Conservation (phyloP, 2,329 filamentous ascomycete species). For the Escovopsis weberi region DNA sequence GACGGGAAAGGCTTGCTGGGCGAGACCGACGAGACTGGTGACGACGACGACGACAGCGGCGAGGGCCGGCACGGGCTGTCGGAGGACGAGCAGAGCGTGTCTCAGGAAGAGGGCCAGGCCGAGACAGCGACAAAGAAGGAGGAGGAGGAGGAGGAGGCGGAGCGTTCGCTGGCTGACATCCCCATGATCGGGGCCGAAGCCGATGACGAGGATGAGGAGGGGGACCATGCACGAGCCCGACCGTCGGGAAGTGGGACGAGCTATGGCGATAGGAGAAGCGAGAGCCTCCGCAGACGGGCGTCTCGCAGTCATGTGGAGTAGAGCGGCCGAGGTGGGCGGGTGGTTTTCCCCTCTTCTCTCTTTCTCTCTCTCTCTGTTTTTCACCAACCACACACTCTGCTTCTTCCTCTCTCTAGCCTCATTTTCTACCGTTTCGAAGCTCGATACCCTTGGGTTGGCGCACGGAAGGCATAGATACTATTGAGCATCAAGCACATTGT, state of each 20-base stretch:
- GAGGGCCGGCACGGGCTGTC: constrained; percentile 20
- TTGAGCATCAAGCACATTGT: too few species aligned
- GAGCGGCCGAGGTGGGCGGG: background rate
- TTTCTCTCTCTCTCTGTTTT: background rate
- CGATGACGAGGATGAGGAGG: constrained; percentile 29
- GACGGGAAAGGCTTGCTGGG: constrained; percentile 2
- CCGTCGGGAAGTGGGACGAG: constrained; percentile 43
- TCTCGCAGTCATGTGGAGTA: constrained; percentile 13
- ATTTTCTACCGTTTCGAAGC: background rate
- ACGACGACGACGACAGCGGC: constrained; percentile 14
- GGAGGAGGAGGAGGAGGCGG: constrained; percentile 13
- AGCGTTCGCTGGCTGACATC: constrained; percentile 18
- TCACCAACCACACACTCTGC: too few species aligned
- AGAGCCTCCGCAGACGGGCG: constrained; percentile 17
- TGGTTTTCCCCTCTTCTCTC: background rate
- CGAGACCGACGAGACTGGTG: constrained; percentile 5
- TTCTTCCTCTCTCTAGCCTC: background rate
- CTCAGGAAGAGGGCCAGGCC: constrained; percentile 25
- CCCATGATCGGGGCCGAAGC: constrained; percentile 25
- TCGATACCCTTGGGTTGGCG: background rate
- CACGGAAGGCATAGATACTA: background rate
- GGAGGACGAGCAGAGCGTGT: constrained; percentile 29
- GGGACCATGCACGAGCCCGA: constrained; percentile 11
- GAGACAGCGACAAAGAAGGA: constrained; percentile 3
- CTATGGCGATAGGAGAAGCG: constrained; percentile 25